Evolutionary conservation across 2,329 filamentous ascomycete species (phyloP), one percentile per base, ranked within the genome.

Genomic region (Rhynchosporium agropyri): DNA sequence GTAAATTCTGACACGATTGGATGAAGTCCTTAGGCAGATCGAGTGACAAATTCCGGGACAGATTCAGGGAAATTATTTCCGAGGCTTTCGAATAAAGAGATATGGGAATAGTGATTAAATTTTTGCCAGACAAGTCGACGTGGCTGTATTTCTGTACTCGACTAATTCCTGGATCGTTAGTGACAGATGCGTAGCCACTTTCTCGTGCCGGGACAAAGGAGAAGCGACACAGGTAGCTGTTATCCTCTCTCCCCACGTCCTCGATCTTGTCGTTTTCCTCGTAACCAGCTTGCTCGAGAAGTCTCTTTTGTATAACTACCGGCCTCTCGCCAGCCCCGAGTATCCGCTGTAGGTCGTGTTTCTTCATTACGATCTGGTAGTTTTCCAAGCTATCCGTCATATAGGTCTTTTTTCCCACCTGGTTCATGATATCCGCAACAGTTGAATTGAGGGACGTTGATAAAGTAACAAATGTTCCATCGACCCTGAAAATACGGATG

Each of bases 21-120:
- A 99, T 93, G 74, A 99, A 99, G 76, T 99, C 95, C 73, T 92
- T 92, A 0, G 95, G 95, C 13, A 99, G 88, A 71, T 97, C 92
- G 33, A 99, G 82, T 0, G 92, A 95, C 50, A 98, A 79, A 70
- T 99, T 99, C 43, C 91, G 86, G 0, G 95, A 98, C 9, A 99
- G 81, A 73, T 99, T 98, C 45, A 99, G 83, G 0, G 92, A 96
- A 61, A 96, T 94, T 69, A 99, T 98, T 73, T 99, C 95, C 10
- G 86, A 83, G 0, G 94, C 91, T 75, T 92, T 96, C 65, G 91
- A 91, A 77, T 98, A 98, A 10, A 99, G 84, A 0, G 89, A 89
- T 69, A 99, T 97, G 3, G 95, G 95, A 60, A 99, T 98, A 7
- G 94, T 96, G 72, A 96, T 88, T 54, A 99, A 83, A 73, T 97